Percentiles rank a stretch among this genome's conserved stretches.
Evolutionary conservation across 1,139 yeast species (phyloP).

Genomic region (Pichia sp.): DNA sequence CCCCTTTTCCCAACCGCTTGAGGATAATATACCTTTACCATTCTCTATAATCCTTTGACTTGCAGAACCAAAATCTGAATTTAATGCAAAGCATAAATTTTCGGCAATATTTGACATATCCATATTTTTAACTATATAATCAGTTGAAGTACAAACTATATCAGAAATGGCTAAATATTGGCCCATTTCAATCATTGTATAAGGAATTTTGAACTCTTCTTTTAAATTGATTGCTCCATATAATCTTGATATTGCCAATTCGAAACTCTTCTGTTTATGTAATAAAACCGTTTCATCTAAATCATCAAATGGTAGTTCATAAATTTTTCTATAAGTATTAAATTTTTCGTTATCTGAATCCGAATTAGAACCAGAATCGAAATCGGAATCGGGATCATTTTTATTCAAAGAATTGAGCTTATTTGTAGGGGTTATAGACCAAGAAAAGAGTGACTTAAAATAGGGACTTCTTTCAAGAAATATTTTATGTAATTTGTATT

Average conservation of each 20-base stretch:
- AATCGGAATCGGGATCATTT: constrained; percentile 2
- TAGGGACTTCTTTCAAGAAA: constrained; percentile 42
- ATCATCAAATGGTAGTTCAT: constrained; percentile 37
- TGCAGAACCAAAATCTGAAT: constrained; percentile 39
- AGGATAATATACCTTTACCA: constrained; percentile 39
- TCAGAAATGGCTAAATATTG: constrained; percentile 42
- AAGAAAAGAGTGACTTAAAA: constrained; percentile 40
- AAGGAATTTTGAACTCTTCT: constrained; percentile 31
- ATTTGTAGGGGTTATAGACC: too few species aligned
- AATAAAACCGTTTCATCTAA: constrained; percentile 10
- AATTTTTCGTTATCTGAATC: constrained; percentile 3
- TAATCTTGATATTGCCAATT: constrained; percentile 37
- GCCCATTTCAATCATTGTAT: constrained; percentile 38
- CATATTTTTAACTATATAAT: constrained; percentile 32
- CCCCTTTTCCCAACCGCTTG: constrained; percentile 43
- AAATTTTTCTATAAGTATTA: constrained; percentile 10
- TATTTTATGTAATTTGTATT: constrained; percentile 39
- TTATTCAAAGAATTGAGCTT: too few species aligned
- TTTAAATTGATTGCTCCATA: constrained; percentile 37
- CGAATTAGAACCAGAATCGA: constrained; percentile 5
- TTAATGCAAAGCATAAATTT: constrained; percentile 37
- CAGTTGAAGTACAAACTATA: constrained; percentile 39
- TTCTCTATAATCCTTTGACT: constrained; percentile 40
- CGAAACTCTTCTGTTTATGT: constrained; percentile 38
- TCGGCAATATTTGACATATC: constrained; percentile 33